phyloP scores from a whole-genome alignment of 73 alveolate species.

The Paraurostyla sp. region DNA sequence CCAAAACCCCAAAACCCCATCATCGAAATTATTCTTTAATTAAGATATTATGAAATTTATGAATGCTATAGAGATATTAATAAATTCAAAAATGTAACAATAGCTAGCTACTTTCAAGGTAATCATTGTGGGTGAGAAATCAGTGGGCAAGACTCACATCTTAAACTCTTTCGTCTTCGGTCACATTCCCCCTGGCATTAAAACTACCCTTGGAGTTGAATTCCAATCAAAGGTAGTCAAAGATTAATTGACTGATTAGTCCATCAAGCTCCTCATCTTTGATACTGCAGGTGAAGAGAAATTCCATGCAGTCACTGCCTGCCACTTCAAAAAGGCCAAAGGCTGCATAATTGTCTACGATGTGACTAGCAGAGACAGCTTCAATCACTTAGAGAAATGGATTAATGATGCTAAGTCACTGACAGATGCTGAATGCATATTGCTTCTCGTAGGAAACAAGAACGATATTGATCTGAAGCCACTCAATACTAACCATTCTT shows the following conservation, averaged over 20 bases:
- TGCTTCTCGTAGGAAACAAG: slow-evolving; percentile 31
- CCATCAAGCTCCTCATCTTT: slow-evolving; percentile 8
- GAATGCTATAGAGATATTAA: too few species aligned
- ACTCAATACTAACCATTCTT: background rate
- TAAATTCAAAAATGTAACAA: background rate
- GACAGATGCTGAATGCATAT: background rate
- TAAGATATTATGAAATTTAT: too few species aligned
- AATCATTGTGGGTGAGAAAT: background rate
- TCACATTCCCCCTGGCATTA: background rate
- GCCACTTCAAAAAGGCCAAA: slow-evolving; percentile 42
- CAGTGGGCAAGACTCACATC: slow-evolving; percentile 27
- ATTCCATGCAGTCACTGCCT: slow-evolving; percentile 29
- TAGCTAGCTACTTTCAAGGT: background rate
- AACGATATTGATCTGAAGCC: background rate
- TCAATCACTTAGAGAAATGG: slow-evolving; percentile 56
- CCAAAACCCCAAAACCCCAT: too few species aligned
- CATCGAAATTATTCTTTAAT: too few species aligned
- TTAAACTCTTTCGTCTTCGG: background rate
- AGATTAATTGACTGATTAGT: background rate
- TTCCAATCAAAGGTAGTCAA: background rate
- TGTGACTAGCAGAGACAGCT: slow-evolving; percentile 45
- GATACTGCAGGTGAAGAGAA: slow-evolving; percentile 69
- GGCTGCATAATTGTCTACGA: slow-evolving; percentile 59
- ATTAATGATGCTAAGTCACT: background rate
- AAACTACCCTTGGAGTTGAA: slow-evolving; percentile 22